Evolutionary conservation across 1,284 basidiomycete genomes (phyloP).

Genomic region (Ceratobasidium sp.): DNA sequence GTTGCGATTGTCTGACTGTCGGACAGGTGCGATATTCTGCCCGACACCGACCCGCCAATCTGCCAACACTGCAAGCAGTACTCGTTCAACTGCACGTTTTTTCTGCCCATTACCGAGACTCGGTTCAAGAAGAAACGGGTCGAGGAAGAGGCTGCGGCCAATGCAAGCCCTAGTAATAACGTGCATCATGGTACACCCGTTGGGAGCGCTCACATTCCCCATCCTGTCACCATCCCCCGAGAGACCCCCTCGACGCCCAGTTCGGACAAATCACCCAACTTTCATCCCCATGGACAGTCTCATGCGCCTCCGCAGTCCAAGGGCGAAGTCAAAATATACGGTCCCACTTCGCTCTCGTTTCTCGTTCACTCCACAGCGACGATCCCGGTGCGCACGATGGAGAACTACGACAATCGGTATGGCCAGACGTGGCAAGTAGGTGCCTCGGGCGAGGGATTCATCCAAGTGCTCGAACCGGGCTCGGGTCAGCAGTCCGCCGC

Average conservation of each 20-base stretch:
- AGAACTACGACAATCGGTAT: slow-evolving; percentile 85
- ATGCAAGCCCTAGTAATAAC: slow-evolving; percentile 38
- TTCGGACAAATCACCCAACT: not conserved
- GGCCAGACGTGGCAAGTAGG: slow-evolving; percentile 85
- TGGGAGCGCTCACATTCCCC: not conserved
- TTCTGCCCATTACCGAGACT: slow-evolving; percentile 97
- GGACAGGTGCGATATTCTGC: slow-evolving; percentile 75
- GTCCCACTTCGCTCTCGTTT: slow-evolving; percentile 46
- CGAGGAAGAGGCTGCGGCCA: slow-evolving; percentile 65
- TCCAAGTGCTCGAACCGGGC: slow-evolving; percentile 74
- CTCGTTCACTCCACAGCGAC: slow-evolving; percentile 65
- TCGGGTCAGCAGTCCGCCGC: slow-evolving; percentile 52
- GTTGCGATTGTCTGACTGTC: slow-evolving; percentile 47
- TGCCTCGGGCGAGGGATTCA: slow-evolving; percentile 84
- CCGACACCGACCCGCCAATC: slow-evolving; percentile 73
- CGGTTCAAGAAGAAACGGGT: slow-evolving; percentile 94
- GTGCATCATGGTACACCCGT: not conserved
- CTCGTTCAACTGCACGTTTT: slow-evolving; percentile 92
- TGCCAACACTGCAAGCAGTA: slow-evolving; percentile 92
- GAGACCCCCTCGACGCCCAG: slow-evolving; percentile 13
- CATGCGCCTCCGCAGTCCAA: slow-evolving; percentile 30
- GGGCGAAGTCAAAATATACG: slow-evolving; percentile 44
- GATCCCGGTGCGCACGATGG: slow-evolving; percentile 82
- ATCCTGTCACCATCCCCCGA: not conserved
- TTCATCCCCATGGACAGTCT: not conserved